Conservation (phyloP, 768 basidiomycete genomes). For the Dacryopinax primogenitus region DNA sequence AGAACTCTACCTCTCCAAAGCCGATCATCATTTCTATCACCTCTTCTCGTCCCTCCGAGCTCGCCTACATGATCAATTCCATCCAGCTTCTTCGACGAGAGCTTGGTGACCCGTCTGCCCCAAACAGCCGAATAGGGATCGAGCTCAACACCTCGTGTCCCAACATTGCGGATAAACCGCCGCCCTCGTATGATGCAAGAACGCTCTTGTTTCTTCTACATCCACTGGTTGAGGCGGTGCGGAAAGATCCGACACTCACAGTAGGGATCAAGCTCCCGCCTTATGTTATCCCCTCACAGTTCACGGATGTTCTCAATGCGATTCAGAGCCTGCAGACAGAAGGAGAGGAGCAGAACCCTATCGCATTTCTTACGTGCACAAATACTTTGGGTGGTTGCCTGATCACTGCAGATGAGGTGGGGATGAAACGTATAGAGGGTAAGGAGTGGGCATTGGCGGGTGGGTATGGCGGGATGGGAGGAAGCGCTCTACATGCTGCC, state of each 20-base stretch:
- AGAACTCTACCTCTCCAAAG: slow-evolving; percentile 31
- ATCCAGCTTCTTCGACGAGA: slow-evolving; percentile 47
- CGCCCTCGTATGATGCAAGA: slow-evolving; percentile 46
- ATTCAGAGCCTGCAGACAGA: slow-evolving; percentile 11
- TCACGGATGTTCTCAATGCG: slow-evolving; percentile 39
- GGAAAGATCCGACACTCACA: slow-evolving; percentile 42
- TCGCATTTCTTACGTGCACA: slow-evolving; percentile 66
- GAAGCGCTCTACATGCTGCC: slow-evolving; percentile 59
- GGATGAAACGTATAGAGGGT: slow-evolving; percentile 9
- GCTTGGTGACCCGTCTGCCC: slow-evolving; percentile 20
- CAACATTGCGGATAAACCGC: slow-evolving; percentile 44
- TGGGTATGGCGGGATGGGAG: slow-evolving; percentile 58
- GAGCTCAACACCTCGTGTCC: slow-evolving; percentile 82
- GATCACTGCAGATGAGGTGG: slow-evolving; percentile 45
- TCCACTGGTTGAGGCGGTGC: slow-evolving; percentile 40
- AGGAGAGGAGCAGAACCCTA: slow-evolving; percentile 29
- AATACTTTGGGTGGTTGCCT: slow-evolving; percentile 67
- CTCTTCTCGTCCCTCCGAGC: slow-evolving; percentile 40
- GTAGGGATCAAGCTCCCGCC: slow-evolving; percentile 73
- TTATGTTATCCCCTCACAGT: slow-evolving; percentile 51
- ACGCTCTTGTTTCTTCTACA: slow-evolving; percentile 42
- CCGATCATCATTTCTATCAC: slow-evolving; percentile 76
- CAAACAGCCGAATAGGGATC: slow-evolving; percentile 37
- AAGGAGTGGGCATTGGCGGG: slow-evolving; percentile 48
- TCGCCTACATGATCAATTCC: slow-evolving; percentile 42